Base-by-base conservation (phyloP, 257 asterid species). In the Salvia splendens region DNA sequence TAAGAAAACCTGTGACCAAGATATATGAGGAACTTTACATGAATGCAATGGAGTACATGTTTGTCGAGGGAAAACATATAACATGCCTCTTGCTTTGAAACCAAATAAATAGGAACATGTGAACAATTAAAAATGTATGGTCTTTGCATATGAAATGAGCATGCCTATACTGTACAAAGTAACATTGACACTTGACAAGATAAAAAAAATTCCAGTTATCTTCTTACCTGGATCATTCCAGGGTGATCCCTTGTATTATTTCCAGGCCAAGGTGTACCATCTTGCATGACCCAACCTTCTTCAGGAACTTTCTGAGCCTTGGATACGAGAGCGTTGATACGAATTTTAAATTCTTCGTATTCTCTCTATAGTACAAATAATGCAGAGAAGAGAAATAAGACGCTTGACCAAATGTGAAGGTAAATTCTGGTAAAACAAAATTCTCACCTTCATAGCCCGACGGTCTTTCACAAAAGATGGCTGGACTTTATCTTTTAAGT, bases 231-330 rank as follows among this genome's bases (percentile, higher is more conserved):
- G 15, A 45, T 45, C 49, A 45, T 45, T 10, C 49, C 48, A 9
- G 49, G 49, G 49, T 45, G 49, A 45, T 92, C 98, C 78, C 96
- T 83, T 65, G 83, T 87, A 82, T 92, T 89, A 83, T 92, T 89
- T 79, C 98, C 15, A 10, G 49, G 49, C 49, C 49, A 45, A 2
- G 49, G 49, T 10, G 49, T 45, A 45, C 49, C 49, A 5, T 8
- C 49, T 45, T 45, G 49, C 49, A 45, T 45, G 15, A 45, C 49
- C 49, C 49, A 45, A 10, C 49, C 15, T 45, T 45, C 49, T 45
- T 45, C 49, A 10, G 46, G 49, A 10, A 10, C 6, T 45, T 45
- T 45, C 12, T 8, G 49, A 8, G 49, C 49, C n/a, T 45, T 45
- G 15, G 49, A 10, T 9, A 45, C 49, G 5, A 43, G n/a, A 4